Evolutionary conservation across 352 stramenopile genomes (phyloP), one percentile per base, ranked within the genome.

Genomic region (Globisporangium alternatum): DNA sequence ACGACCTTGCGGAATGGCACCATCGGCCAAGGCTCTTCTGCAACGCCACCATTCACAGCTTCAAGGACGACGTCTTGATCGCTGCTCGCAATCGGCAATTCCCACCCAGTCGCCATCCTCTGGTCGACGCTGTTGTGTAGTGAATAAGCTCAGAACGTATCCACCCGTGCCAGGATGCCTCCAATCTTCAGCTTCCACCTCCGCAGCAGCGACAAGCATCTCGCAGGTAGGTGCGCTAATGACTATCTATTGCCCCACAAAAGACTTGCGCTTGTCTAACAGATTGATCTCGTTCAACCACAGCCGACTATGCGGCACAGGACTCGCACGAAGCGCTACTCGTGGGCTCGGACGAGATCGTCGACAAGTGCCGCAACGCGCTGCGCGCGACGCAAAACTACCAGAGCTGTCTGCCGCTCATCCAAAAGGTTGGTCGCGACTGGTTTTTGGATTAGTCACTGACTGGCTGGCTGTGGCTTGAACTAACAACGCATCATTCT

Each of bases 341-440:
- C 33, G 45, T 67, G 3, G 69, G 79, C 37, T 62, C 77, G 30
- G 74, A 82, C 47, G 70, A 73, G 19, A 64, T 86, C 35, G 65
- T 86, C 25, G 49, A 57, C 22, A 72, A 74, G 35, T 67, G 74
- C 15, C 72, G 71, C 33, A 68, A 59, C 28, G 72, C 76, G 28
- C 48, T 86, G 33, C 33, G 45, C 21, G 43, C 66, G 68, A 67
- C 80, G 33, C 68, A 86, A 63, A 61, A 64, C 45, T 88, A 88
- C 61, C 60, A 77, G 3, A 74, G 79, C 35, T 88, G 77, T 59
- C 69, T 82, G 13, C 37, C 69, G 9, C 65, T 83, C 12, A 81
- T 88, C 43, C 79, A 85, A 55, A 75, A 71, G 62, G 78, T 39
- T 47, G 10, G 51, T 43, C 13, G 10, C 21, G 17, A 30, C 17